Percentiles rank a stretch among this genome's conserved stretches.
phyloP scores from a whole-genome alignment of 805 yeast species.

The Saturnispora quitensis region DNA sequence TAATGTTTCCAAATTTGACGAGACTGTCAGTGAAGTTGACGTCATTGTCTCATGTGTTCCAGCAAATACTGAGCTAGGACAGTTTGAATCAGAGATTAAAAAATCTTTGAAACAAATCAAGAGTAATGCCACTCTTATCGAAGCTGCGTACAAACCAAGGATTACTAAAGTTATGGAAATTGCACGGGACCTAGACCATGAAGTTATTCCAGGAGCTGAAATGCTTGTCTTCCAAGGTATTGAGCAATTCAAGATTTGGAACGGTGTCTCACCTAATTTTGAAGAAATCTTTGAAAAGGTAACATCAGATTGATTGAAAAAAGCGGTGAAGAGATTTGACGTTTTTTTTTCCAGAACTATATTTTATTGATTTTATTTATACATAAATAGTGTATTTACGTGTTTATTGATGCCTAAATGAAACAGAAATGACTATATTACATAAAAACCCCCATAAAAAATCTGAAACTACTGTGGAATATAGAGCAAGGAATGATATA shows the following conservation, averaged over 20 bases:
- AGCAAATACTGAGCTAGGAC: conserved; percentile 64
- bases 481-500: conserved; percentile 12
- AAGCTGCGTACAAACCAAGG: conserved; percentile 91
- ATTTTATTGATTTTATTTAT: neutral
- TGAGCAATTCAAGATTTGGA: conserved; percentile 76
- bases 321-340: neutral
- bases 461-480: neutral
- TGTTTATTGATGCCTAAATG: neutral
- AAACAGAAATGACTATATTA: neutral
- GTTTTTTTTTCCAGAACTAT: neutral
- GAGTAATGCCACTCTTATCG: conserved; percentile 47
- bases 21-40: conserved; percentile 29
- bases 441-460: neutral
- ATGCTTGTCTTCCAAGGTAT: conserved; percentile 93
- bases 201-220: conserved; percentile 81
- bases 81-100: conserved; percentile 41
- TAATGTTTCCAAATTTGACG: conserved; percentile 30
- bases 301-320: conserved; percentile 1
- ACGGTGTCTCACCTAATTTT: conserved; percentile 57
- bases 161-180: conserved; percentile 79
- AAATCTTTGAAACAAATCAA: conserved; percentile 35
- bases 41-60: conserved; percentile 77
- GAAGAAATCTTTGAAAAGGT: conserved; percentile 55
- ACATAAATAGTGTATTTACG: neutral
- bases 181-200: conserved; percentile 48